Base-by-base conservation (phyloP, 352 stramenopile genomes). In the Pythium guiyangense region DNA sequence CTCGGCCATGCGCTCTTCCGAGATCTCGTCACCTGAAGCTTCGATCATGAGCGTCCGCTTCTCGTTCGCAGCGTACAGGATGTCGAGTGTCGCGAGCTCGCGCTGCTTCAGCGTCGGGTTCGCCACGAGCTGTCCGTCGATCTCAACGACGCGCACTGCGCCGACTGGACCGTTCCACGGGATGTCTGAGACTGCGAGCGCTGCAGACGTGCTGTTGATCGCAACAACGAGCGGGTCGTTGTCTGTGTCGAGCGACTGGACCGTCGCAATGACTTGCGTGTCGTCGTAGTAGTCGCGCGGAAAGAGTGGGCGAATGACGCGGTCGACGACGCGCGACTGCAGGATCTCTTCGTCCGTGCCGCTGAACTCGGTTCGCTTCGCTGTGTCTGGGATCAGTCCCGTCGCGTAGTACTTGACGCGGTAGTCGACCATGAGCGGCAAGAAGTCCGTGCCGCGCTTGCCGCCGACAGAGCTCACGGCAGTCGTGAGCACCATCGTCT, bases 341-440 rank as follows among this genome's bases (percentile, higher is more conserved):
- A 99, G 77, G 51, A 99, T 96, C 70, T 99, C 96, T 37, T 97
- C 88, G 68, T 99, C 96, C 15, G 74, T 92, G 31, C 92, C 85
- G 22, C 83, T 78, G 62, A 94, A 94, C 62, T 98, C 95, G 39
- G 79, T 88, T 54, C 92, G 84, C 51, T 77, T 87, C 58, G 79
- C 79, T 27, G 86, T 96, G 52, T 87, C 73, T 15, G 94, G 93
- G 55, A 98, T 98, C 52, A 93, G 59, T 2, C 86, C 86, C 29
- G 84, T 81, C 59, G 86, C 82, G 59, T 90, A 74, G 53, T 82
- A 92, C 63, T 97, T 94, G 68, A 98, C 81, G 48, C 92, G 89
- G 68, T 97, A 98, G 63, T 98, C 92, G 46, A 98, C 93, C 56
- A 86, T 97, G 35, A 98, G 80, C 48, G 92, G 92, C 50, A 97